Evolutionary conservation across 2,329 filamentous ascomycete genomes (phyloP).

Genomic region (Paecilomyces sp.): DNA sequence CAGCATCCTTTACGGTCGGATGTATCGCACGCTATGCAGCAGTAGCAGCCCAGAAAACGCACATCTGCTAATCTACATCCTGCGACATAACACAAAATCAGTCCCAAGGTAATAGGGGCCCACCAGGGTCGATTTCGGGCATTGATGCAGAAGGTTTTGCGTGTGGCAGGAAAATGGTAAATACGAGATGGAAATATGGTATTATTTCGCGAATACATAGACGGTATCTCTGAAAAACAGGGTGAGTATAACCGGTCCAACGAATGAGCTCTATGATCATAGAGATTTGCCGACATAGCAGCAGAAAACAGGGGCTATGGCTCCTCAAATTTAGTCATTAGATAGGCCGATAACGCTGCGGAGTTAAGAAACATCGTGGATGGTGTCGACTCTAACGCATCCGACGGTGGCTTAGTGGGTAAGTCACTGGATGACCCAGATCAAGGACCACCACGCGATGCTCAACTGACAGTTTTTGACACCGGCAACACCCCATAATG

Average conservation of each 20-base stretch:
- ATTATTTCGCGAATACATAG: background rate
- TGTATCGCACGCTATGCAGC: background rate
- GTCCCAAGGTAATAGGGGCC: background rate
- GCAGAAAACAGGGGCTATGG: background rate
- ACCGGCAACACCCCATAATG: background rate
- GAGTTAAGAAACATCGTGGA: constrained; percentile 15
- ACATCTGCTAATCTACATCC: background rate
- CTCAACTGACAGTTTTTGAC: constrained; percentile 2
- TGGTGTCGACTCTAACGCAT: constrained; percentile 13
- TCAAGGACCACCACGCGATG: constrained; percentile 4
- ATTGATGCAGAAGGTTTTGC: constrained; percentile 7
- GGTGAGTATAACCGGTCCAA: background rate
- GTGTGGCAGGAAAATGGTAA: background rate
- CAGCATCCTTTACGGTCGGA: background rate
- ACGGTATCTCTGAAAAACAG: background rate
- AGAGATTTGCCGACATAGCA: background rate
- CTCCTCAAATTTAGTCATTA: background rate
- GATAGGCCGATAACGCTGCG: constrained; percentile 9
- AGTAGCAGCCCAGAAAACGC: too few relatives aligned
- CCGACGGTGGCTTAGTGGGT: constrained; percentile 8
- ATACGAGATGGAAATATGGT: background rate
- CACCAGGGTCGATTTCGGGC: constrained; percentile 9
- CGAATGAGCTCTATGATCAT: background rate
- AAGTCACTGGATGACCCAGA: constrained; percentile 11
- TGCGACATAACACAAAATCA: background rate